Evolutionary conservation across 306 rosid species (phyloP).

Genomic region (Trifolium dubium): DNA sequence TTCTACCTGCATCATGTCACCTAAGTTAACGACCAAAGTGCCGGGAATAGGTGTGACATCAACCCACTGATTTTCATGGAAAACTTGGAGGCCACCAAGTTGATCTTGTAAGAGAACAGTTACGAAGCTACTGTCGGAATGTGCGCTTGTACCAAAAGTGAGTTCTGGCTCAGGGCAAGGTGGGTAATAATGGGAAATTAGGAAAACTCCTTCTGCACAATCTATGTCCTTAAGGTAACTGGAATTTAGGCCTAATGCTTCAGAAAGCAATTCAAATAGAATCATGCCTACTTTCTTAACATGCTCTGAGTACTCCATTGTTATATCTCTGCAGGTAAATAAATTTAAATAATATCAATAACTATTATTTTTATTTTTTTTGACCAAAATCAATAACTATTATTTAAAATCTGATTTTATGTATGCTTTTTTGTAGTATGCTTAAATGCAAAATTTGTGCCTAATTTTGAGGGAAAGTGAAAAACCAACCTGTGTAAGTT

Average conservation of each 20-base stretch:
- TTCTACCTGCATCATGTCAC: constrained; percentile 26
- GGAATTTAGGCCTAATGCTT: constrained; percentile 36
- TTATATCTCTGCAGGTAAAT: constrained; percentile 29
- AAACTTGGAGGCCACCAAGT: constrained; percentile 34
- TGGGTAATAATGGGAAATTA: constrained; percentile 29
- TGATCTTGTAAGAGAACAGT: constrained; percentile 36
- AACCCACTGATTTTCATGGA: constrained; percentile 31
- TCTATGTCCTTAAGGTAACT: constrained; percentile 35
- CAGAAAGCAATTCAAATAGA: constrained; percentile 31
- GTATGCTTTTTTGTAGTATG: neutral
- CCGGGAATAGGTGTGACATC: constrained; percentile 29
- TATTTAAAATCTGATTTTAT: neutral
- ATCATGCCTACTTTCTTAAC: constrained; percentile 11
- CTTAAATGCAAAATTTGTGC: neutral
- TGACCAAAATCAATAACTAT: too few relatives aligned
- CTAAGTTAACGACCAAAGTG: constrained; percentile 21
- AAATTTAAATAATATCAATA: neutral
- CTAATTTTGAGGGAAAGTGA: neutral
- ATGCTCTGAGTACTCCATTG: neutral
- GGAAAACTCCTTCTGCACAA: constrained; percentile 35
- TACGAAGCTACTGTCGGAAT: constrained; percentile 32
- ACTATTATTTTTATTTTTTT: neutral
- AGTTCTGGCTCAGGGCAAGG: constrained; percentile 32
- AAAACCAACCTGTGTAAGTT: too few relatives aligned
- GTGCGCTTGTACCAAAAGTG: constrained; percentile 11